These are phyloP conservation scores for Allantophomopsis lycopodina DNA, from an alignment of 2,329 filamentous ascomycete species.

Conservation along the genomic window DNA sequence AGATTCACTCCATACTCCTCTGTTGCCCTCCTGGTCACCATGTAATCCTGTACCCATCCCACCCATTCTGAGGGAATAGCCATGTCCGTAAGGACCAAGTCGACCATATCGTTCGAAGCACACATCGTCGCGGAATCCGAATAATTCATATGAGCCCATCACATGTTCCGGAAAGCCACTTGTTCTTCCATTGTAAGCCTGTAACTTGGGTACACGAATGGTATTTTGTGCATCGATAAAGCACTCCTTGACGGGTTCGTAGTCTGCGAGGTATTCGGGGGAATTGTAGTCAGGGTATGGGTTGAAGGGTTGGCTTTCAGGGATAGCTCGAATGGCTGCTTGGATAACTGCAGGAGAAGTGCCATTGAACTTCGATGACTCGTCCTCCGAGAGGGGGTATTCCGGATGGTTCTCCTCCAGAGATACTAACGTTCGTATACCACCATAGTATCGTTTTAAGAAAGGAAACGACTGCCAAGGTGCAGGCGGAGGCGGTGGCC, in stretches of 20 bases:
- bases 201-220: slow-evolving; percentile 53
- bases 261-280: slow-evolving; percentile 32
- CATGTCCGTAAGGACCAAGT: slow-evolving; percentile 78
- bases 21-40: slow-evolving; percentile 69
- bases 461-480: slow-evolving; percentile 81
- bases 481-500: slow-evolving; percentile 46
- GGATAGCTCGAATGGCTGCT: slow-evolving; percentile 23
- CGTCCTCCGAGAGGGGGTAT: slow-evolving; percentile 58
- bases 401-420: slow-evolving; percentile 59
- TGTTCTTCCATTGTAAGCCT: slow-evolving; percentile 65
- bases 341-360: slow-evolving; percentile 15
- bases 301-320: slow-evolving; percentile 40
- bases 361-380: slow-evolving; percentile 30
- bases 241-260: slow-evolving; percentile 50
- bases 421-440: slow-evolving; percentile 58
- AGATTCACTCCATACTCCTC: slow-evolving; percentile 59
- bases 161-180: slow-evolving; percentile 74
- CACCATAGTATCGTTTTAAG: slow-evolving; percentile 79
- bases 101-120: slow-evolving; percentile 90
- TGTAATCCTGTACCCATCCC: slow-evolving; percentile 78
- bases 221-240: slow-evolving; percentile 59
- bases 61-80: slow-evolving; percentile 66
- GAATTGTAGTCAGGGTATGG: slow-evolving; percentile 43
- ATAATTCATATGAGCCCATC: slow-evolving; percentile 72
- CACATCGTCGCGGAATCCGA: slow-evolving; percentile 69